phyloP scores from a whole-genome alignment of 371 early-diverging fungal genomes.

The Circinella umbellata region DNA sequence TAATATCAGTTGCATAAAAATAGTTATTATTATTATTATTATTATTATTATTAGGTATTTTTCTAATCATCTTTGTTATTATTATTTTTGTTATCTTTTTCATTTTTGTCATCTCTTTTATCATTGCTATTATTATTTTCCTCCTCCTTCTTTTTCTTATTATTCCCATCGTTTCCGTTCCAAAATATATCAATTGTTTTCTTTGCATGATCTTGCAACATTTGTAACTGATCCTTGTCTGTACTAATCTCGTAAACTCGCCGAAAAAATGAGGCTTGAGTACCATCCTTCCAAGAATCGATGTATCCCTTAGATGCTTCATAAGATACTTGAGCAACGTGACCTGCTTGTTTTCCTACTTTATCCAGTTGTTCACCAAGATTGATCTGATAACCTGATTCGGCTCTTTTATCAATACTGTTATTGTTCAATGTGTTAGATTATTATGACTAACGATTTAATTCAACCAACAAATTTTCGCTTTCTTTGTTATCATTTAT shows the following conservation, averaged over 20 bases:
- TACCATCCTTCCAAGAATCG: constrained; percentile 28
- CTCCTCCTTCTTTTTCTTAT: neutral
- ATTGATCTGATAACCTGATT: constrained; percentile 8
- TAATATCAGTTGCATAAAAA: neutral
- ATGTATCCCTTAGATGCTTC: constrained; percentile 15
- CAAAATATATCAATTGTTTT: constrained; percentile 18
- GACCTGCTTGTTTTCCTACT: constrained; percentile 6
- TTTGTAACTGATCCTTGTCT: constrained; percentile 12
- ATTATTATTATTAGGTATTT: constrained; percentile 1
- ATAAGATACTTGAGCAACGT: constrained; percentile 15
- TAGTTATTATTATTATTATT: neutral
- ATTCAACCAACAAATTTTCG: neutral
- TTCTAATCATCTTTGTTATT: constrained; percentile 2
- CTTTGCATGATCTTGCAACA: constrained; percentile 14
- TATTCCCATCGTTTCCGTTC: constrained; percentile 3
- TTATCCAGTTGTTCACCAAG: constrained; percentile 12
- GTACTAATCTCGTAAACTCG: constrained; percentile 19
- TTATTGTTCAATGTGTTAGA: neutral
- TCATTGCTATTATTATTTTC: neutral
- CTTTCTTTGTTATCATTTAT: neutral
- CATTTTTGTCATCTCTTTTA: constrained; percentile 6
- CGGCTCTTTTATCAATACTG: neutral
- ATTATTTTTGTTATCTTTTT: neutral
- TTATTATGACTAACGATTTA: neutral
- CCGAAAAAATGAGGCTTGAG: constrained; percentile 22